Evolutionary conservation across 495 filamentous ascomycete genomes (phyloP), one percentile per base, ranked within the genome.

Genomic region (Neurospora cerealis): DNA sequence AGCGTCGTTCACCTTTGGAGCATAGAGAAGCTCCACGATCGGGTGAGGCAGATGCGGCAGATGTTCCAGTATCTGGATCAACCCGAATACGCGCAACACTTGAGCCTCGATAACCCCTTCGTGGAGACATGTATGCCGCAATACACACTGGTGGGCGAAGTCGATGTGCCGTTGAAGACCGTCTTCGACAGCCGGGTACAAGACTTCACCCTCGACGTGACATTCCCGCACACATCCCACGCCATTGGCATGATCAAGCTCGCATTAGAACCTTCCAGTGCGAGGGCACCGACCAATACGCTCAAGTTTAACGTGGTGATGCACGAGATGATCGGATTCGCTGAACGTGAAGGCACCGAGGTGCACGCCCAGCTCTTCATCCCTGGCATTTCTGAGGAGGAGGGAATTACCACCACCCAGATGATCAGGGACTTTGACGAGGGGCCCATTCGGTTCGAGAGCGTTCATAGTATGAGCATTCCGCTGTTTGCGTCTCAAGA

Each of bases 281-380:
- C 96, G 9, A 92, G 96, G 79, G 94, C 95, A 34, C 96, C 95
- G 37, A 92, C 93, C 10, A 94, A 93, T 70, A 98, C 93, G 36
- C 84, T 99, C 72, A 98, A 98, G 80, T 99, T 98, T 83, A 99
- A 98, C 77, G 94, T 98, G 34, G 95, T 97, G 70, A 97, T 99
- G 94, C 94, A 96, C 79, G 93, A 98, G 77, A 91, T 99, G 90
- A 83, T 95, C 60, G 96, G 96, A 6, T 98, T 99, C 77, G 93
- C 96, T 1, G 96, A 99, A 83, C 90, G 95, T 75, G 96, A 99
- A 83, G 96, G 96, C 5, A 96, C 93, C 10, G 91, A 97, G 75
- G 94, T 98, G 71, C 96, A 99, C 82, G 95, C 95, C 3, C 96
- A 98, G 83, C 88, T 99, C 34, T 98, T 97, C 78, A 89, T 99